Evolutionary conservation across 2,329 filamentous ascomycete genomes (phyloP).

Genomic region (Dryadomyces sulphureus): DNA sequence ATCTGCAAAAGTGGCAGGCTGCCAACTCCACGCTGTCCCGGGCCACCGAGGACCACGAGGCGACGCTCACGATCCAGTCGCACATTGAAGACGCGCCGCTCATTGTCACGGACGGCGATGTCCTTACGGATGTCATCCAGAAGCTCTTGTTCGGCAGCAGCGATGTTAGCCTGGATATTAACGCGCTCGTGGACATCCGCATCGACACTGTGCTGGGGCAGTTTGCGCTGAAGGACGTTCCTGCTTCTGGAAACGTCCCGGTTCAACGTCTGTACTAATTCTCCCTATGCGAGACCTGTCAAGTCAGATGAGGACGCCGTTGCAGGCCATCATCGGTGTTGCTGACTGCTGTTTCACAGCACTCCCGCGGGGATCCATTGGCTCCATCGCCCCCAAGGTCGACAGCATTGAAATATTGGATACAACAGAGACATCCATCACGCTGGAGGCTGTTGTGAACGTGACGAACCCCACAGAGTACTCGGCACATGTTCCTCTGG

Average conservation of each 20-base stretch:
- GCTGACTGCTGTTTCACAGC: slow-evolving; percentile 26
- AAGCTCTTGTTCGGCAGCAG: slow-evolving; percentile 61
- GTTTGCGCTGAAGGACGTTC: slow-evolving; percentile 69
- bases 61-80: slow-evolving; percentile 59
- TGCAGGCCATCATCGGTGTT: neutral
- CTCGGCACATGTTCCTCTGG: slow-evolving; percentile 63
- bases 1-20: slow-evolving; percentile 68
- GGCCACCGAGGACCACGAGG: slow-evolving; percentile 38
- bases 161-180: slow-evolving; percentile 55
- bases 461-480: slow-evolving; percentile 86
- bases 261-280: slow-evolving; percentile 69
- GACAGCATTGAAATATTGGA: slow-evolving; percentile 57
- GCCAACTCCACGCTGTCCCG: slow-evolving; percentile 65
- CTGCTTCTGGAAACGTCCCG: slow-evolving; percentile 71
- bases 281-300: slow-evolving; percentile 19
- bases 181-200: slow-evolving; percentile 69
- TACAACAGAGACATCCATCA: slow-evolving; percentile 57
- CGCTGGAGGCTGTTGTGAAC: slow-evolving; percentile 58
- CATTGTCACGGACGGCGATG: slow-evolving; percentile 62
- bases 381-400: slow-evolving; percentile 44
- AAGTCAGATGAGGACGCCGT: neutral
- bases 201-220: slow-evolving; percentile 70
- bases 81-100: slow-evolving; percentile 66
- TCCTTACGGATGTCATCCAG: slow-evolving; percentile 71
- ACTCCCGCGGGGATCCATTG: slow-evolving; percentile 37